Base-by-base conservation (phyloP, 805 yeast genomes). In the Isabelozyma pseudorhagii region DNA sequence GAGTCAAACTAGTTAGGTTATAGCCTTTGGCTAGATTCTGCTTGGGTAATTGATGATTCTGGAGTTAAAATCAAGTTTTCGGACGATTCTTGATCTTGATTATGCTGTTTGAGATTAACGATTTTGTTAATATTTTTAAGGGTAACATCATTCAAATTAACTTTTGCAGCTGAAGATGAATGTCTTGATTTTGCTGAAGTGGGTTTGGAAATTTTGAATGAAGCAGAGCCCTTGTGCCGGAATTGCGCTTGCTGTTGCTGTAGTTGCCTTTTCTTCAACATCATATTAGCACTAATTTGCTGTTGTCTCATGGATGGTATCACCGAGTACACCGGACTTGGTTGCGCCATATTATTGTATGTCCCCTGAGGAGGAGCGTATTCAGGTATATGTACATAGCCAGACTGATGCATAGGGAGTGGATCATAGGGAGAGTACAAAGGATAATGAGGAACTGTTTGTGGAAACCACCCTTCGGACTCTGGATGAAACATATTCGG, bases 261-360 rank as follows among this genome's bases (percentile, higher is more conserved):
- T 55, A 68, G 53, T 50, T 63, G 68, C 14, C 61, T 57, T 47
- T 66, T 59, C 51, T 68, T 68, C 50, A 59, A 57, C 71, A 66
- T 66, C 71, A 68, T 67, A 31, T 61, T 56, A 9, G 68, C 63
- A 47, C 68, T 66, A 14, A 62, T 61, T 11, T 66, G 63, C 46
- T 66, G 72, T 47, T 68, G 74, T 14, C 73, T 54, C 11, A 54
- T 57, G 13, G 69, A 64, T 13, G 28, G 40, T 8, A 10, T 31
- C 10, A 31, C 36, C n/a, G 36, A 9, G n/a, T 31, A 31, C 36
- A 31, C 36, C 10, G 36, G 36, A 31, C 36, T 31, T 31, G 36
- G 36, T 31, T 31, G 36, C 5, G 36, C 36, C 36, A 31, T 31
- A 31, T 5, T 31, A 31, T 31, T 31, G n/a, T 40, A 21, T 17